A percentile compares a stretch with the other conserved stretches of the same genome.
Evolutionary conservation across 208 protist species (phyloP).

Genomic region (Trypanosoma grayi): DNA sequence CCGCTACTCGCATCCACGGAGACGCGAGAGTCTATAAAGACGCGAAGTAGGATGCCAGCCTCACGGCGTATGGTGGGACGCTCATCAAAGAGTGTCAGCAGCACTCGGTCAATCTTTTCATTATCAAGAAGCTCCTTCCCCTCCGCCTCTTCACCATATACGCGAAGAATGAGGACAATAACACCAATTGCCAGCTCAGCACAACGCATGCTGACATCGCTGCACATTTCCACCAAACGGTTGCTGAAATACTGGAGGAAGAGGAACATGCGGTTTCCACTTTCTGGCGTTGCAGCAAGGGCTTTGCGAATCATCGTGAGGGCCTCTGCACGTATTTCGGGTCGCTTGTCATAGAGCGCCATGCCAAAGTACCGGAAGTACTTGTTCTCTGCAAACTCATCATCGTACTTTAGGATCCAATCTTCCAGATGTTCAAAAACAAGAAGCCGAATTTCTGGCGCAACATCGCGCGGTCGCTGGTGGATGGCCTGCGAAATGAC

Average conservation of each 20-base stretch:
- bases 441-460: constrained; percentile 73
- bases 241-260: constrained; percentile 85
- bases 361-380: constrained; percentile 91
- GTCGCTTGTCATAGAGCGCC: constrained; percentile 82
- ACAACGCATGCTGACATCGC: constrained; percentile 77
- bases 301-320: constrained; percentile 74
- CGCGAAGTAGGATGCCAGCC: constrained; percentile 78
- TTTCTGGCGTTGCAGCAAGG: constrained; percentile 53
- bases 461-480: constrained; percentile 84
- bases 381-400: constrained; percentile 83
- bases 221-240: constrained; percentile 83
- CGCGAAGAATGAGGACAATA: constrained; percentile 67
- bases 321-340: constrained; percentile 74
- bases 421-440: constrained; percentile 68
- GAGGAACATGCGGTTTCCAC: constrained; percentile 68
- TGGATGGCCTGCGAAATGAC: constrained; percentile 81
- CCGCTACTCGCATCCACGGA: constrained; percentile 48
- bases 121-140: constrained; percentile 66
- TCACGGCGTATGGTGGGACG: constrained; percentile 79
- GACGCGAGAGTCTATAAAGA: constrained; percentile 82
- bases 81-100: constrained; percentile 85
- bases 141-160: constrained; percentile 55
- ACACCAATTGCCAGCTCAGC: constrained; percentile 85
- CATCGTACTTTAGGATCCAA: constrained; percentile 75
- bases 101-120: constrained; percentile 76